A percentile compares a stretch with the other conserved stretches of the same genome.
Evolutionary conservation across 2,329 filamentous ascomycete species (phyloP).

Genomic region (Cadophora luteo-olivacea): DNA sequence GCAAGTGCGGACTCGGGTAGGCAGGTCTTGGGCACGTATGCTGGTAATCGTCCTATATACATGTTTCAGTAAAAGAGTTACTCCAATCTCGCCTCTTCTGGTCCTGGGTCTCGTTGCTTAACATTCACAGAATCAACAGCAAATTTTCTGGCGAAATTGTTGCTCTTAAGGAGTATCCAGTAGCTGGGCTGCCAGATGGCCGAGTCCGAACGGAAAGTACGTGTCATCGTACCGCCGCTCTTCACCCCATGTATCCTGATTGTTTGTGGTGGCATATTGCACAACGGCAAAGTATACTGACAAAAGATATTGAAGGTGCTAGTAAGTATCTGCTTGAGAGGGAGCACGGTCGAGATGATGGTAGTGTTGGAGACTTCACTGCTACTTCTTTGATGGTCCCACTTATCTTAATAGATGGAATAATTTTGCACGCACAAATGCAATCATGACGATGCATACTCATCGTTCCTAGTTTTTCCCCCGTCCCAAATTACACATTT

Average conservation of each 20-base stretch:
- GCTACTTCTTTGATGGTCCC: too few relatives aligned
- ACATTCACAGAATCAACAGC: not conserved
- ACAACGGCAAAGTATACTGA: not conserved
- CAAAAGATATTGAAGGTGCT: not conserved
- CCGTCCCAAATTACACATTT: too few relatives aligned
- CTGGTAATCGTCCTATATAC: not conserved
- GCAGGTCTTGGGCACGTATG: not conserved
- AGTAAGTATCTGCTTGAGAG: not conserved
- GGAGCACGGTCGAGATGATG: not conserved
- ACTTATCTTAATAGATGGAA: too few relatives aligned
- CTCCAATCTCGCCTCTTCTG: not conserved
- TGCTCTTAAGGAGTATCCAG: not conserved
- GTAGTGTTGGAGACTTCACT: too few relatives aligned
- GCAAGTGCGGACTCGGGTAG: not conserved
- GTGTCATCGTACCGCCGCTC: not conserved
- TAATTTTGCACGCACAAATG: too few relatives aligned
- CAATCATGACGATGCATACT: too few relatives aligned
- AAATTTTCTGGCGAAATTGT: not conserved
- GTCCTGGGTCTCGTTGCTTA: not conserved
- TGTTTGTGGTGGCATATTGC: not conserved
- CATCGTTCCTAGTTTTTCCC: too few relatives aligned
- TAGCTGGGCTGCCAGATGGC: not conserved
- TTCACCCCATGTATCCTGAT: not conserved
- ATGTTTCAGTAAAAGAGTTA: not conserved
- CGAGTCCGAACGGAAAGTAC: not conserved